phyloP scores from a whole-genome alignment of 2,329 filamentous ascomycete genomes.

The Cytospora chrysosperma region DNA sequence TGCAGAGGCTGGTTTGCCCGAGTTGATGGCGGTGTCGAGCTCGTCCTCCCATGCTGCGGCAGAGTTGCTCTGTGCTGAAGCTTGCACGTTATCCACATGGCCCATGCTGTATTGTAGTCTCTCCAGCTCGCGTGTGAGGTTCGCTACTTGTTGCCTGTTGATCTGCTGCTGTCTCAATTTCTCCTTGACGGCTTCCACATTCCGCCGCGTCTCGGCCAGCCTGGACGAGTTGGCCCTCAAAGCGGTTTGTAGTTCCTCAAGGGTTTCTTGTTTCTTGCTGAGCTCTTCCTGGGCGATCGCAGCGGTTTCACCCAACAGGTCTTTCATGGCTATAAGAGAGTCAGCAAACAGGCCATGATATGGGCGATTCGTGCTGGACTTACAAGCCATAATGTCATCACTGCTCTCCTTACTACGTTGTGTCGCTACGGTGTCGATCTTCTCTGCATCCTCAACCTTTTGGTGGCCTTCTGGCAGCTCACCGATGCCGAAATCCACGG shows the following conservation, averaged over 20 bases:
- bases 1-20: slow-evolving; percentile 41
- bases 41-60: slow-evolving; percentile 56
- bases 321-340: slow-evolving; percentile 68
- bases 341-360: slow-evolving; percentile 26
- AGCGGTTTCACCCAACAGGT: slow-evolving; percentile 76
- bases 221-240: slow-evolving; percentile 79
- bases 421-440: slow-evolving; percentile 44
- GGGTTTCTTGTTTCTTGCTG: slow-evolving; percentile 76
- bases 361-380: slow-evolving; percentile 39
- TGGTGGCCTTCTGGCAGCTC: slow-evolving; percentile 66
- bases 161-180: slow-evolving; percentile 64
- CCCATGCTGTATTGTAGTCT: slow-evolving; percentile 61
- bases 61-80: slow-evolving; percentile 45
- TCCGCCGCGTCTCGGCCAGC: slow-evolving; percentile 73
- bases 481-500: slow-evolving; percentile 92
- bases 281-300: slow-evolving; percentile 78
- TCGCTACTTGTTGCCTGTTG: slow-evolving; percentile 70
- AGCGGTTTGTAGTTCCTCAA: slow-evolving; percentile 78
- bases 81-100: slow-evolving; percentile 45
- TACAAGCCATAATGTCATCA: slow-evolving; percentile 76
- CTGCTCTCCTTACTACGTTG: slow-evolving; percentile 69
- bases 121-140: slow-evolving; percentile 72
- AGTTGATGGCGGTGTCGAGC: slow-evolving; percentile 46
- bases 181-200: slow-evolving; percentile 68
- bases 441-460: slow-evolving; percentile 45